Evolutionary conservation across 768 basidiomycete species (phyloP), one percentile per base, ranked within the genome.

Genomic region (Tricholoma bakamatsutake): DNA sequence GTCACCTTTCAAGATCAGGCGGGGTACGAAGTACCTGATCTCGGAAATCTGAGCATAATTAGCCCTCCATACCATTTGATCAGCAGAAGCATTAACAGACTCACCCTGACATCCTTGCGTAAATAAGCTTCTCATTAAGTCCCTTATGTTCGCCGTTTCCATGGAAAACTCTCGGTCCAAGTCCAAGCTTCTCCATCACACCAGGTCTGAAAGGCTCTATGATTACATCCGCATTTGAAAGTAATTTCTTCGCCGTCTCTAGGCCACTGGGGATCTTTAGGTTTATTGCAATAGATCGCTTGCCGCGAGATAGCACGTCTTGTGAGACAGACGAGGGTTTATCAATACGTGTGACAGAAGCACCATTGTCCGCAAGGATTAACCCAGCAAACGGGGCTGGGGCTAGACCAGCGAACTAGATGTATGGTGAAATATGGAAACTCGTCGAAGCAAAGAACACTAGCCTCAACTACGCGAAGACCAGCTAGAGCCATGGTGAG

Each of bases 121-220:
- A 90, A 15, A 93, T 74, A 1, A 92, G 69, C 61, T 69, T 77
- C 61, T 79, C 73, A 60, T 93, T 92, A 52, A 82, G 51, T 3
- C 84, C 85, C 48, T 72, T 70, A 21, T 61, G 61, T 3, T 60
- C 61, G 5, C 69, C 74, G 31, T 64, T 64, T 48, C 83, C 82
- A 15, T 90, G 70, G 63, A 92, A 90, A 3, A 85, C 75, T 4
- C 87, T 81, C 0, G 90, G 91, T 10, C 88, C 90, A 15, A 93
- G 72, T 2, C 86, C 87, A 30, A 91, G 72, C 57, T 80, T 78
- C 64, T 93, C 90, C 71, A 93, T 76, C 2, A 92, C 88, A 1
- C 90, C 91, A 50, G 90, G 89, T 47, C 90, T 75, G 67, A 88
- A 93, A 1, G 91, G 84, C 65, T 93, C 90, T 62, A 93, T 88